Conservation (phyloP, 148 eudicot genomes). For the Spergularia bocconei region DNA sequence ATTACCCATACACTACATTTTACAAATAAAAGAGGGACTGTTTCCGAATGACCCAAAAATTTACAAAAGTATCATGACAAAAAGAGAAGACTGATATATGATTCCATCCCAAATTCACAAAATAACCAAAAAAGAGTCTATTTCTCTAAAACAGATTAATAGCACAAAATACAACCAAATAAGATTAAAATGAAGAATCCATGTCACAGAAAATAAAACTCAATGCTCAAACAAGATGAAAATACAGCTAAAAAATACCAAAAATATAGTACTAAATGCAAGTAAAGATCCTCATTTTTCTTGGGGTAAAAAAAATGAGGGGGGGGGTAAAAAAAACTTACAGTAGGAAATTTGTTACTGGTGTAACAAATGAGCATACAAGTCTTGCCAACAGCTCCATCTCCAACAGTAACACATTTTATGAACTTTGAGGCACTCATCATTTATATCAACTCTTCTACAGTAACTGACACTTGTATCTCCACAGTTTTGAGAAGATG, state of each 20-base stretch:
- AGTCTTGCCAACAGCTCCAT: slow-evolving; percentile 98
- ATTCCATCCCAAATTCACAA: not conserved
- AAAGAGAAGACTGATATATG: no score
- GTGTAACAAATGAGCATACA: slow-evolving; percentile 98
- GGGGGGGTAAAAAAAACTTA: slow-evolving; percentile 32
- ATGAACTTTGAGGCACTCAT: slow-evolving; percentile 96
- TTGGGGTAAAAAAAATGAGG: not conserved
- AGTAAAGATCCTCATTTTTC: not conserved
- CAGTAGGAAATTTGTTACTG: slow-evolving; percentile 97
- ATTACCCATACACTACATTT: no score
- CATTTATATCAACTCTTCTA: slow-evolving; percentile 9
- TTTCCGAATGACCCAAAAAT: no score
- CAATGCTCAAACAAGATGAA: not conserved
- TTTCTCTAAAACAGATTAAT: not conserved
- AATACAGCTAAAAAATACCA: not conserved
- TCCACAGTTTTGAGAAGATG: not conserved
- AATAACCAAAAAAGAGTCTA: not conserved
- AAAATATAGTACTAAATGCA: not conserved
- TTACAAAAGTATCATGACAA: no score
- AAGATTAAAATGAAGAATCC: not conserved
- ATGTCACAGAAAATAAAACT: slow-evolving; percentile 14
- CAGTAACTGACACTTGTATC: not conserved
- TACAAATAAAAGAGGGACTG: no score
- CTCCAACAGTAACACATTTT: slow-evolving; percentile 97
- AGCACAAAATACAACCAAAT: no score